phyloP scores from a whole-genome alignment of 2,329 filamentous ascomycete species.

The Hymenoscyphus fructigenus region DNA sequence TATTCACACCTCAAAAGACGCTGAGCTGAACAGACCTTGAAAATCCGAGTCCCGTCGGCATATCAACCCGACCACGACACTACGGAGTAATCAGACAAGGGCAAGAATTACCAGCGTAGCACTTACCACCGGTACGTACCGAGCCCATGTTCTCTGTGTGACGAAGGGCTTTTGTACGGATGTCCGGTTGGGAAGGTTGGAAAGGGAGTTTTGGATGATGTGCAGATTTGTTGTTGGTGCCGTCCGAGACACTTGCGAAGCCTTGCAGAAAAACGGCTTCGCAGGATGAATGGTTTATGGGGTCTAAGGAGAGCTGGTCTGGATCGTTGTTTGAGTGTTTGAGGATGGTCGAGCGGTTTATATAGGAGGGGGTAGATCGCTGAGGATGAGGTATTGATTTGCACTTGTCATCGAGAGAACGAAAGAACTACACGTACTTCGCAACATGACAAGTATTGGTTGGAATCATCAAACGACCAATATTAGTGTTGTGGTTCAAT shows the following conservation, averaged over 20 bases:
- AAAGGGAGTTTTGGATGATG: neutral
- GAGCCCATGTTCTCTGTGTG: neutral
- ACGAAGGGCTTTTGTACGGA: neutral
- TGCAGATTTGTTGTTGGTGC: neutral
- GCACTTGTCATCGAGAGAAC: too few species aligned
- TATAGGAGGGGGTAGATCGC: too few species aligned
- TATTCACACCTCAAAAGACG: too few species aligned
- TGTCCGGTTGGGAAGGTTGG: neutral
- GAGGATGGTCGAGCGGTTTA: too few species aligned
- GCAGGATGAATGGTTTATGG: neutral
- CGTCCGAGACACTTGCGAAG: too few species aligned
- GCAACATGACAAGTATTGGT: too few species aligned
- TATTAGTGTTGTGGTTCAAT: too few species aligned
- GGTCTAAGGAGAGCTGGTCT: neutral
- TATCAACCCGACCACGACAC: neutral
- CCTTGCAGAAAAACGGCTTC: neutral
- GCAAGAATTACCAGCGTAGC: neutral
- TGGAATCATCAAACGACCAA: too few species aligned
- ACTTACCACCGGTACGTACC: neutral
- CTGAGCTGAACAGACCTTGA: neutral
- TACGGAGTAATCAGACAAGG: neutral
- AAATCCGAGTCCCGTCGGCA: neutral
- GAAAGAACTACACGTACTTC: too few species aligned
- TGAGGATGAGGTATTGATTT: too few species aligned
- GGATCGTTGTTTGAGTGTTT: neutral